Conservation (phyloP, 208 protist genomes). For the Zelonia costaricensis region DNA sequence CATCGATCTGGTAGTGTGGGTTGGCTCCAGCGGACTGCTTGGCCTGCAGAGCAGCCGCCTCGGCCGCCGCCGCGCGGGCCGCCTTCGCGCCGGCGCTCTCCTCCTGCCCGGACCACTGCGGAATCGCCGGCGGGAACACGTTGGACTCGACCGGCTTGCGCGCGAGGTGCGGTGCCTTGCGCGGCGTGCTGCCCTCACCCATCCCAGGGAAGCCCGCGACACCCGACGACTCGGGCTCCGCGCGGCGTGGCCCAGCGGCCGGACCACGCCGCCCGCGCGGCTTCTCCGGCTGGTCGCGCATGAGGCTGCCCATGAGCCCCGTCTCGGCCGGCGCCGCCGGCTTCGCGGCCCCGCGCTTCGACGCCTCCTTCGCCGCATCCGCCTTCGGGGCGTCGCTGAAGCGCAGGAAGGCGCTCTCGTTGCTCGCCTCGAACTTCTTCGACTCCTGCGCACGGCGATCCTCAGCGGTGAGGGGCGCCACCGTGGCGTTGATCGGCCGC, state of each 20-base stretch:
- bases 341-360: neutral
- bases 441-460: constrained; percentile 34
- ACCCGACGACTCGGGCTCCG: constrained; percentile 9
- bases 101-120: constrained; percentile 4
- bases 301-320: constrained; percentile 33
- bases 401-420: constrained; percentile 58
- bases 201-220: constrained; percentile 47
- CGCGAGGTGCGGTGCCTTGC: constrained; percentile 14
- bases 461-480: constrained; percentile 11
- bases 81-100: neutral
- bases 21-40: too few relatives aligned
- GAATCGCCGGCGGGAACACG: constrained; percentile 25
- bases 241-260: neutral
- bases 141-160: constrained; percentile 30
- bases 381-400: constrained; percentile 53
- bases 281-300: constrained; percentile 22
- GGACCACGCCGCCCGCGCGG: constrained; percentile 10
- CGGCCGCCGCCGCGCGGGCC: neutral
- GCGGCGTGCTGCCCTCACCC: constrained; percentile 28
- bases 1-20: constrained; percentile 11
- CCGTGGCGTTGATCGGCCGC: constrained; percentile 2
- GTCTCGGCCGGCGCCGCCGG: constrained; percentile 3
- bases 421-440: constrained; percentile 56
- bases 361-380: neutral
- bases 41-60: neutral